Evolutionary conservation across 164 flowering plant species (phyloP).

Genomic region (Magnolia sinica): DNA sequence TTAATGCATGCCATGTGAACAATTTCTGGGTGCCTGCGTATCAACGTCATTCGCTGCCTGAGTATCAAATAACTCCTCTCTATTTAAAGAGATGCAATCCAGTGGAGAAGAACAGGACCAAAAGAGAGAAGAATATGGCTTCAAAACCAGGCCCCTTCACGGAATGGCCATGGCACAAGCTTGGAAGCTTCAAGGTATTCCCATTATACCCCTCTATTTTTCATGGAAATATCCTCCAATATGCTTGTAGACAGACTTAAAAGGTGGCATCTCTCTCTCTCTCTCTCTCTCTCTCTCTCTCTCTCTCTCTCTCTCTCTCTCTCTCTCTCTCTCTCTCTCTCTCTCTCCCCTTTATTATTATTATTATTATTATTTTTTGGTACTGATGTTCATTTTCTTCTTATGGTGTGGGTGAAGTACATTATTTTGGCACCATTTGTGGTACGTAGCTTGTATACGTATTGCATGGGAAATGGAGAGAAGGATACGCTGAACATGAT

Average conservation of each 20-base stretch:
- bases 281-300: no score
- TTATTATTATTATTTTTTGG: no score
- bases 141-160: slow-evolving; percentile 36
- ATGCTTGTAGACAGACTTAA: neutral
- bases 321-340: no score
- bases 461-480: neutral
- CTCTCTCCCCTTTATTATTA: no score
- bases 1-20: no score
- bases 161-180: slow-evolving; percentile 40
- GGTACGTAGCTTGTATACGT: slow-evolving; percentile 5
- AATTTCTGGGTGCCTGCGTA: no score
- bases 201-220: neutral
- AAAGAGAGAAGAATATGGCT: slow-evolving; percentile 20
- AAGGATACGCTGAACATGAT: slow-evolving; percentile 7
- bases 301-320: no score
- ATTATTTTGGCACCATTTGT: slow-evolving; percentile 11
- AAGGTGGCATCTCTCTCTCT: neutral
- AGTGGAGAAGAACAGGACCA: neutral
- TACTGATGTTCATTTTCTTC: neutral
- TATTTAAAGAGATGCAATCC: neutral
- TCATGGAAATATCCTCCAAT: neutral
- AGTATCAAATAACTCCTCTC: neutral
- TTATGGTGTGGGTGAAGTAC: slow-evolving; percentile 7
- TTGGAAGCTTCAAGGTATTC: slow-evolving; percentile 33
- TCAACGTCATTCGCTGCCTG: neutral